Evolutionary conservation across 2,329 filamentous ascomycete species (phyloP).

Genomic region (Trichophyton rubrum): DNA sequence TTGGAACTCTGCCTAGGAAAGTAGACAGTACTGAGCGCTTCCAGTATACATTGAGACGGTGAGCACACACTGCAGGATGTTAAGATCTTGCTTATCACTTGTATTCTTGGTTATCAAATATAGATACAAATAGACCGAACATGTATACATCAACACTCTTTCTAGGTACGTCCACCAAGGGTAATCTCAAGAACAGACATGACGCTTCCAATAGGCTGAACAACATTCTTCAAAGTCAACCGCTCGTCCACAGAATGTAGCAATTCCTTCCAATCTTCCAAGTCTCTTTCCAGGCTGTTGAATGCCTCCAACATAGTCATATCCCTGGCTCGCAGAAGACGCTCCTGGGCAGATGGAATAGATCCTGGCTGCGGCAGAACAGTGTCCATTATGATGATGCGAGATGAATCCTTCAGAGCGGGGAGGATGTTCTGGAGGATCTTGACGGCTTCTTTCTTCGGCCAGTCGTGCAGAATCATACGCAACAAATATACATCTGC

Average conservation of each 20-base stretch:
- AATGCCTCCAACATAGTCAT: slow-evolving; percentile 27
- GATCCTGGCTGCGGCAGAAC: slow-evolving; percentile 22
- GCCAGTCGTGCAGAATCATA: slow-evolving; percentile 32
- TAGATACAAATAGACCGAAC: too few relatives aligned
- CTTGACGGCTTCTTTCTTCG: slow-evolving; percentile 24
- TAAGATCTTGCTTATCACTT: too few relatives aligned
- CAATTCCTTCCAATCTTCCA: slow-evolving; percentile 23
- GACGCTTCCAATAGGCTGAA: slow-evolving; percentile 15
- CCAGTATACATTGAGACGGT: too few relatives aligned
- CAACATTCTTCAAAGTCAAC: slow-evolving; percentile 13
- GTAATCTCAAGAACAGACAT: slow-evolving; percentile 11
- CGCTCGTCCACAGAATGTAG: slow-evolving; percentile 17
- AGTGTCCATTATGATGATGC: slow-evolving; percentile 24
- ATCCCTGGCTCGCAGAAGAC: slow-evolving; percentile 21
- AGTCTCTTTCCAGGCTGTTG: slow-evolving; percentile 25
- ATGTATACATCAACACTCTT: too few relatives aligned
- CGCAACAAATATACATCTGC: slow-evolving; percentile 28
- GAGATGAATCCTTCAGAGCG: slow-evolving; percentile 16
- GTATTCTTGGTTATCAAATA: too few relatives aligned
- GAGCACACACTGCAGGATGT: too few relatives aligned
- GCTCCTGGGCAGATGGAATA: slow-evolving; percentile 14
- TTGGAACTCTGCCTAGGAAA: too few relatives aligned
- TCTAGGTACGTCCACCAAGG: neutral
- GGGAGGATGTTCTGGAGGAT: slow-evolving; percentile 26
- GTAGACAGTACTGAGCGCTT: too few relatives aligned